These are phyloP conservation scores for Crucibulum laeve DNA, from an alignment of 768 basidiomycete genomes.

Conservation along the genomic window DNA sequence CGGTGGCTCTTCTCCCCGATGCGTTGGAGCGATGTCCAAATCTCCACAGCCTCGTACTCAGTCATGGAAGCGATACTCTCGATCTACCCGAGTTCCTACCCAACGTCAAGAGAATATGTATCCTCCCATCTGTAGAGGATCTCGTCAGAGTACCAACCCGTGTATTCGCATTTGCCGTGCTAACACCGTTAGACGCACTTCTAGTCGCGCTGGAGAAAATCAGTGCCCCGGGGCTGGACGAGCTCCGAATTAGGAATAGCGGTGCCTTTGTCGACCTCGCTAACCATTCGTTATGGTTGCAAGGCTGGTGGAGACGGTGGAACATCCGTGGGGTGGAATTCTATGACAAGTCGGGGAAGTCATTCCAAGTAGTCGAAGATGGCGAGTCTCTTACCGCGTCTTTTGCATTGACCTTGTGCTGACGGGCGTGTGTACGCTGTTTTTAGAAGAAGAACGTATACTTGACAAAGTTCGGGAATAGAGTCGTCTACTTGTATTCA, in stretches of 20 bases:
- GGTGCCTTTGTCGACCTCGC: conserved; percentile 18
- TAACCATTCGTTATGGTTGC: conserved; percentile 18
- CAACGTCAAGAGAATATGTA: conserved; percentile 34
- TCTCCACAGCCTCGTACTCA: conserved; percentile 35
- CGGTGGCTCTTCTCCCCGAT: conserved; percentile 23
- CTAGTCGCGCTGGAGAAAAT: conserved; percentile 31
- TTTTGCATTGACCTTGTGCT: background rate
- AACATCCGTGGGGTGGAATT: background rate
- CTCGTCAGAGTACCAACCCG: conserved; percentile 27
- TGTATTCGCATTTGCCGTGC: conserved; percentile 33
- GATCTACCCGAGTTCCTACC: conserved; percentile 31
- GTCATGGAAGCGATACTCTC: conserved; percentile 22
- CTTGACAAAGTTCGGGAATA: too few relatives aligned
- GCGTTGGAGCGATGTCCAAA: conserved; percentile 35
- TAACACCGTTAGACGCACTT: conserved; percentile 34
- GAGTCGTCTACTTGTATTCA: too few relatives aligned
- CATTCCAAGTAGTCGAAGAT: background rate
- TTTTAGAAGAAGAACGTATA: conserved; percentile 12
- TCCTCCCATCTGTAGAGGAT: conserved; percentile 36
- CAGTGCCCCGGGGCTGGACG: conserved; percentile 24
- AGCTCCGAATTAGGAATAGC: conserved; percentile 17
- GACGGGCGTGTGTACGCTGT: too few relatives aligned
- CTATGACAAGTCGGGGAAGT: background rate
- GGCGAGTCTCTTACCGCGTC: background rate
- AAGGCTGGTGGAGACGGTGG: conserved; percentile 24